phyloP scores from a whole-genome alignment of 306 rosid genomes.

The Pyrus betulifolia region DNA sequence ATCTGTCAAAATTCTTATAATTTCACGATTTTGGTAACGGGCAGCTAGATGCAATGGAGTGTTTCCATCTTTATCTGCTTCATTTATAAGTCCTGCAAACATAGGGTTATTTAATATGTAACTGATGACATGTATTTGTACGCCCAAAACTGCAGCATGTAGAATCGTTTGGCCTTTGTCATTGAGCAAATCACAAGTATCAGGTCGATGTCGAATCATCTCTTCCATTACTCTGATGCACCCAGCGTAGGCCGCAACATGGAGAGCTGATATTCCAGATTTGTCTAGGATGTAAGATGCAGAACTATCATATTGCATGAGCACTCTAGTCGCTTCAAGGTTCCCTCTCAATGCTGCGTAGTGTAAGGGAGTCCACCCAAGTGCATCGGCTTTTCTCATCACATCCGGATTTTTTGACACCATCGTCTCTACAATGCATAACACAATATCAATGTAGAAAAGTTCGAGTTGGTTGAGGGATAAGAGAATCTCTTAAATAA shows the following conservation, averaged over 20 bases:
- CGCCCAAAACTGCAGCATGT: conserved; percentile 1
- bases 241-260: conserved; percentile 5
- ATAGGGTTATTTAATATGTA: neutral
- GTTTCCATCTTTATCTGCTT: conserved; percentile 12
- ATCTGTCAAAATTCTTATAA: no score
- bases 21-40: neutral
- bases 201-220: neutral
- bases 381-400: neutral
- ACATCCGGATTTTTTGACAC: neutral
- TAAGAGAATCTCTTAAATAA: no score
- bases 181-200: neutral
- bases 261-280: conserved; percentile 13
- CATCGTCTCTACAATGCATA: neutral
- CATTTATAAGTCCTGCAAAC: conserved; percentile 1
- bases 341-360: conserved; percentile 12
- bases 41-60: conserved; percentile 19
- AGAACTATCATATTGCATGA: neutral
- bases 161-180: neutral
- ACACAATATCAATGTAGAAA: neutral
- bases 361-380: conserved; percentile 17
- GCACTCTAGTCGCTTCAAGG: neutral
- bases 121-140: neutral
- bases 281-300: neutral
- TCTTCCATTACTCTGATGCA: neutral
- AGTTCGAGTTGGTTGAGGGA: neutral